Conservation (phyloP, 139 green algal genomes). For the Chlamydomonas schloesseri region DNA sequence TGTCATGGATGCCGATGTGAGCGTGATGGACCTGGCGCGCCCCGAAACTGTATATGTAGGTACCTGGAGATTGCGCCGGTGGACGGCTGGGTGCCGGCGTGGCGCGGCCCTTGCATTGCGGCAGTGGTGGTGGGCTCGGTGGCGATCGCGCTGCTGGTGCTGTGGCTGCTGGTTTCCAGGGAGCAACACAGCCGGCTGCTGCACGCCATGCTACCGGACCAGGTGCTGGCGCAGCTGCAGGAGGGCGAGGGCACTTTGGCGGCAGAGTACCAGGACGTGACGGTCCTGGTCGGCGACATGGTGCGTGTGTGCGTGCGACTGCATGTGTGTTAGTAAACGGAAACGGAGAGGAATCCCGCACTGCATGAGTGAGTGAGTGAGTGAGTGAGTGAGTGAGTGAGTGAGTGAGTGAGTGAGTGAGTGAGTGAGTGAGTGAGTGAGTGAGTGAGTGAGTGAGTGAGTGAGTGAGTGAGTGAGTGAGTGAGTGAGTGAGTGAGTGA, state of each 20-base stretch:
- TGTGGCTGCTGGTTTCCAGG: slow-evolving; percentile 20
- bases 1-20: too few species aligned
- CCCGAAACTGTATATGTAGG: not conserved
- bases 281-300: not conserved
- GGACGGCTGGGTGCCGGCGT: slow-evolving; percentile 11
- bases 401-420: too few species aligned
- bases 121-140: slow-evolving; percentile 18
- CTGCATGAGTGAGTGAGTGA: too few species aligned
- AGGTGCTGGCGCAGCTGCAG: slow-evolving; percentile 36
- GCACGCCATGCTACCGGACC: slow-evolving; percentile 19
- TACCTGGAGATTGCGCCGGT: slow-evolving; percentile 14
- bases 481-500: too few species aligned
- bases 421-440: too few species aligned
- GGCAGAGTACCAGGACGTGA: not conserved
- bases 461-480: too few species aligned
- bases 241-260: not conserved
- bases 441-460: too few species aligned
- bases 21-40: too few species aligned
- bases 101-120: slow-evolving; percentile 21
- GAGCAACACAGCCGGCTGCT: slow-evolving; percentile 25
- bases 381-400: too few species aligned
- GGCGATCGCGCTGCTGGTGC: slow-evolving; percentile 22
- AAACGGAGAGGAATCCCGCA: too few species aligned
- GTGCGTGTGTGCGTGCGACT: too few species aligned
- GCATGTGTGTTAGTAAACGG: too few species aligned